Conservation (phyloP, 176 grass and related monocot species). For the Sorghum bicolor region DNA sequence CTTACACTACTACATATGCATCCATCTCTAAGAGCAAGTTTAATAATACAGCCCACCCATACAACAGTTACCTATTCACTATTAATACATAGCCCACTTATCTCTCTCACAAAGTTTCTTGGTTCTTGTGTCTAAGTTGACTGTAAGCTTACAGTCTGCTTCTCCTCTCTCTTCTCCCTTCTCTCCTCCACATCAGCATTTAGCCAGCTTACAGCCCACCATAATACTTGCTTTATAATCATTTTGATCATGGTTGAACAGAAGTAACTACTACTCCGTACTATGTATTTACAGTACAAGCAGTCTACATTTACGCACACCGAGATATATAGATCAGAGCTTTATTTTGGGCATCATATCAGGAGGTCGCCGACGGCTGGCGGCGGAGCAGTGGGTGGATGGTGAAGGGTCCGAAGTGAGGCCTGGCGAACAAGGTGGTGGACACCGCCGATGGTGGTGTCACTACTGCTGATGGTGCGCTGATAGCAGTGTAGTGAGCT, state of each 20-base stretch:
- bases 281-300: not conserved
- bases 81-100: too few relatives aligned
- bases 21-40: too few relatives aligned
- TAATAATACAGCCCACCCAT: too few relatives aligned
- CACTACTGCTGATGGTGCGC: not conserved
- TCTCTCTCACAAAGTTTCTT: too few relatives aligned
- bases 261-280: not conserved
- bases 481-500: not conserved
- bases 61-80: too few relatives aligned
- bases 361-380: slow-evolving; percentile 31
- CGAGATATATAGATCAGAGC: not conserved
- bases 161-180: too few relatives aligned
- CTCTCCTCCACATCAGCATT: too few relatives aligned
- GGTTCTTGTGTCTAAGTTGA: too few relatives aligned
- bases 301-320: not conserved
- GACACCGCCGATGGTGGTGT: not conserved
- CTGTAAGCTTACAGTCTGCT: too few relatives aligned
- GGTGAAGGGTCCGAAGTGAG: slow-evolving; percentile 31
- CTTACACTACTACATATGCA: too few relatives aligned
- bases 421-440: slow-evolving; percentile 22
- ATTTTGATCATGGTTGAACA: not conserved
- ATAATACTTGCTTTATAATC: not conserved
- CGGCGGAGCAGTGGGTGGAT: slow-evolving; percentile 20
- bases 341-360: not conserved
- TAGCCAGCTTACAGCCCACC: too few relatives aligned